Evolutionary conservation across 345 rosid genomes (phyloP).

Genomic region (Psidium friedrichsthalianum): DNA sequence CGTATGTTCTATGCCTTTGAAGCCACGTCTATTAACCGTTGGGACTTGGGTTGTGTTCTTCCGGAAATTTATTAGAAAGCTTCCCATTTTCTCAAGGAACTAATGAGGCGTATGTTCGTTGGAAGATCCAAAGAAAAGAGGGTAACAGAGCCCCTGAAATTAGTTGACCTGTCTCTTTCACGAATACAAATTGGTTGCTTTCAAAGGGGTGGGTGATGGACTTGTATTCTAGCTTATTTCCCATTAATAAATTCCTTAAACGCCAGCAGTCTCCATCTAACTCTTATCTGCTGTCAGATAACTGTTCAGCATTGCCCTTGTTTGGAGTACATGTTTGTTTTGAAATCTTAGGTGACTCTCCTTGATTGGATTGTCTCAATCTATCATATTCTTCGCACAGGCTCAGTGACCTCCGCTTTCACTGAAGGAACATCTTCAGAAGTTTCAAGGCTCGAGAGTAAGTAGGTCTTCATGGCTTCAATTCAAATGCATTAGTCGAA

Average conservation of each 20-base stretch:
- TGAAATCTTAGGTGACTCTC: background rate
- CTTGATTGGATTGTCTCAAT: background rate
- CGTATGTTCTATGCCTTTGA: constrained; percentile 5
- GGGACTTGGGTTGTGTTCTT: background rate
- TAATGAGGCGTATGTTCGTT: background rate
- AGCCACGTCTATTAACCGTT: constrained; percentile 7
- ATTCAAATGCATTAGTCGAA: background rate
- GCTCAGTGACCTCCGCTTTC: background rate
- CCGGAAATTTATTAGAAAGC: background rate
- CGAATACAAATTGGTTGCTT: constrained; percentile 43
- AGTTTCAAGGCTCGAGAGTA: background rate
- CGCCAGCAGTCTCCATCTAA: background rate
- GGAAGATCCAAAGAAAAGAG: background rate
- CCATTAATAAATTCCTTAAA: background rate
- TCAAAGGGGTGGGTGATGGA: constrained; percentile 46
- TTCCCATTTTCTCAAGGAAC: background rate
- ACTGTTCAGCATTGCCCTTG: background rate
- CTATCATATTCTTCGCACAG: background rate
- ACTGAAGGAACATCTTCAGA: background rate
- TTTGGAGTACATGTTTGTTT: background rate
- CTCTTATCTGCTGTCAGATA: background rate
- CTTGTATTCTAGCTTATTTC: constrained; percentile 3
- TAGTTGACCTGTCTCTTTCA: constrained; percentile 57
- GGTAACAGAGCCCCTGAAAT: background rate
- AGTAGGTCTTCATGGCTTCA: background rate